Evolutionary conservation across 352 stramenopile species (phyloP).

Genomic region (Pelagophyceae sp.): DNA sequence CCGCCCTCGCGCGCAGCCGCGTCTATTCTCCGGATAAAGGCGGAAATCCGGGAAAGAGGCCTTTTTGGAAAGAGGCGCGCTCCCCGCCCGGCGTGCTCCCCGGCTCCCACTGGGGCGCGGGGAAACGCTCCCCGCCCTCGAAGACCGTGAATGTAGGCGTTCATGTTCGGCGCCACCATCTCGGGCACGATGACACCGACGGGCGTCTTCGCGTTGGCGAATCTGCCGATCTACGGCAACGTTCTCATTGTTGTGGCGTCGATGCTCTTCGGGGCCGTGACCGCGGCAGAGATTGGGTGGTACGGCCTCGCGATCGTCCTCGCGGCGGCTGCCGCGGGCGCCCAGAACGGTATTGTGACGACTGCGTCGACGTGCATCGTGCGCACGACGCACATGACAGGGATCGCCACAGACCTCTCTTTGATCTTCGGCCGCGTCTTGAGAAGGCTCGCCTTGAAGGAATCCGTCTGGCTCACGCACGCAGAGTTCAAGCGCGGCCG

Average conservation of each 20-base stretch:
- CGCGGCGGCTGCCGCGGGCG: slow-evolving; percentile 41
- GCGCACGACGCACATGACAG: slow-evolving; percentile 50
- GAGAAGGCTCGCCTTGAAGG: not conserved
- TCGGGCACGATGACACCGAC: not conserved
- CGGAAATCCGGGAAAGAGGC: too few species aligned
- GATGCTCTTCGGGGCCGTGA: too few species aligned
- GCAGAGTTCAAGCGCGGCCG: not conserved
- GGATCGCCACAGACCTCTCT: slow-evolving; percentile 54
- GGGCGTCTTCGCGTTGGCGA: not conserved
- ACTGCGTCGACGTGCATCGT: slow-evolving; percentile 44
- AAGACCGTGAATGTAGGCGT: not conserved
- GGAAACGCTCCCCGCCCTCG: too few species aligned
- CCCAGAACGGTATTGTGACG: slow-evolving; percentile 55
- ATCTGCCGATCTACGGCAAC: not conserved
- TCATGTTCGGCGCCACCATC: not conserved
- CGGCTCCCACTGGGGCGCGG: too few species aligned
- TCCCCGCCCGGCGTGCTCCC: too few species aligned
- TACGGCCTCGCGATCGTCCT: not conserved
- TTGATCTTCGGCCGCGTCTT: slow-evolving; percentile 47
- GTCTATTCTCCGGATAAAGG: too few species aligned
- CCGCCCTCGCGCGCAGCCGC: too few species aligned
- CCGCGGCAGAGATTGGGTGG: not conserved
- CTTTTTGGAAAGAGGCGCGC: too few species aligned
- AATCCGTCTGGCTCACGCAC: not conserved
- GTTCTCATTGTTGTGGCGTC: too few species aligned